Base-by-base conservation (phyloP, 192 early-diverging fungal species). In the Glomus cerebriforme region DNA sequence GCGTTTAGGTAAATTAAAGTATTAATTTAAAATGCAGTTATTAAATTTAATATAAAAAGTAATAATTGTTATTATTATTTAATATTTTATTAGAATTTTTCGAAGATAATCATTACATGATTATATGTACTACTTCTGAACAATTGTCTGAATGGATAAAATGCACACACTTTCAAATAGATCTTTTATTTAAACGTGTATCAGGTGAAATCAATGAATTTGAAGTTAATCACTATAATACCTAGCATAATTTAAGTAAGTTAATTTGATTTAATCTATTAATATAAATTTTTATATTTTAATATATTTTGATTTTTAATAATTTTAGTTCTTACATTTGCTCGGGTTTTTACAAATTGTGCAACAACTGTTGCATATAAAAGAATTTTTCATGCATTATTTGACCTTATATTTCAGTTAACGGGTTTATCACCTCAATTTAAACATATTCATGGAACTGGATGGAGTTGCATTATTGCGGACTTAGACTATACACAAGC, bases 151-250 rank as follows among this genome's bases (percentile, higher is more conserved):
- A 70, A 70, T 70, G 9, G 8, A 70, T 24, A 26, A 10, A 49
- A 47, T 70, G n/a, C n/a, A 10, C 10, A 1, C 24, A 70, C 2
- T 70, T 70, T 47, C 1, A 70, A 70, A 45, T 70, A 24, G 24
- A 70, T 70, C 7, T 70, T 8, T 45, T 9, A 3, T 71, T 71
- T 1, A 71, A 71, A 27, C 2, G 69, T 10, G 12, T 71, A 27
- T 1, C 9, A 24, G 26, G 26, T 2, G 15, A 71, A 0, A 71
- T 71, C 0, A 71, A 71, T 49, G 45, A 71, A 71, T 47, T 71
- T 71, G 26, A 71, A 49, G 9, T 71, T 12, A 71, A 71, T 71
- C 22, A 39, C 17, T 66, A 66, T 35, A 24, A 66, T 37, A 35
- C 26, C 12, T 0, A 12, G 6, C 31, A 32, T 45, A 71, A 71